Evolutionary conservation across 306 rosid species (phyloP).

Genomic region (Pterocarpus santalinus): DNA sequence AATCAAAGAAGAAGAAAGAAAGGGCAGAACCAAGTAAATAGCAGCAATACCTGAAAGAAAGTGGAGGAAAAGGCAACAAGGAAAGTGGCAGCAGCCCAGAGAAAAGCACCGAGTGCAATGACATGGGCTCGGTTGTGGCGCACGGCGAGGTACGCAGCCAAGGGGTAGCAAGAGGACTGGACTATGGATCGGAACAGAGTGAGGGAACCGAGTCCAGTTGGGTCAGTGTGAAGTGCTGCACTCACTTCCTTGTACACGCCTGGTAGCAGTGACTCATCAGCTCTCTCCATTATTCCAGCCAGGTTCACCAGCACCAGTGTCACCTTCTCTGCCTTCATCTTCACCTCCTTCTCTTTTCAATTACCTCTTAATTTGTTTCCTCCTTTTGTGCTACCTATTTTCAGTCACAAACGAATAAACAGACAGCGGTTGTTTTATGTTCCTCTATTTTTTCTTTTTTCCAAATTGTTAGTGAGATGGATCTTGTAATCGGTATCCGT

Average conservation of each 20-base stretch:
- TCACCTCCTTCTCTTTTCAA: too few species aligned
- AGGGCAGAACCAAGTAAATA: background rate
- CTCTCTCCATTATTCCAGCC: slow-evolving; percentile 92
- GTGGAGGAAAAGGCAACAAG: slow-evolving; percentile 91
- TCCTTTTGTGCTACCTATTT: background rate
- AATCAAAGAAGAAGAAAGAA: background rate
- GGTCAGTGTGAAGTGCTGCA: slow-evolving; percentile 89
- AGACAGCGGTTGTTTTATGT: too few species aligned
- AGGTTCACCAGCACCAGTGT: slow-evolving; percentile 86
- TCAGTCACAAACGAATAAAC: too few species aligned
- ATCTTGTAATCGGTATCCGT: background rate
- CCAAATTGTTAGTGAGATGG: background rate
- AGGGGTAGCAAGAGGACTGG: slow-evolving; percentile 79
- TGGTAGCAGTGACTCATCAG: slow-evolving; percentile 83
- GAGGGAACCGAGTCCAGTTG: slow-evolving; percentile 82
- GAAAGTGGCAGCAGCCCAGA: slow-evolving; percentile 94
- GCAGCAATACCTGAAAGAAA: slow-evolving; percentile 67
- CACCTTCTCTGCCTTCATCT: slow-evolving; percentile 72
- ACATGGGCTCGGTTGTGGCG: slow-evolving; percentile 89
- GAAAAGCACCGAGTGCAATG: slow-evolving; percentile 87
- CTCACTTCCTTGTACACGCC: slow-evolving; percentile 93
- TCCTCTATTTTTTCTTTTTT: too few species aligned
- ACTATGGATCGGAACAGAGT: slow-evolving; percentile 88
- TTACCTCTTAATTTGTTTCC: background rate
- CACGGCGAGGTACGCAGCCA: slow-evolving; percentile 78